Evolutionary conservation across 331 rosid species (phyloP).

Genomic region (Malus hybrid): DNA sequence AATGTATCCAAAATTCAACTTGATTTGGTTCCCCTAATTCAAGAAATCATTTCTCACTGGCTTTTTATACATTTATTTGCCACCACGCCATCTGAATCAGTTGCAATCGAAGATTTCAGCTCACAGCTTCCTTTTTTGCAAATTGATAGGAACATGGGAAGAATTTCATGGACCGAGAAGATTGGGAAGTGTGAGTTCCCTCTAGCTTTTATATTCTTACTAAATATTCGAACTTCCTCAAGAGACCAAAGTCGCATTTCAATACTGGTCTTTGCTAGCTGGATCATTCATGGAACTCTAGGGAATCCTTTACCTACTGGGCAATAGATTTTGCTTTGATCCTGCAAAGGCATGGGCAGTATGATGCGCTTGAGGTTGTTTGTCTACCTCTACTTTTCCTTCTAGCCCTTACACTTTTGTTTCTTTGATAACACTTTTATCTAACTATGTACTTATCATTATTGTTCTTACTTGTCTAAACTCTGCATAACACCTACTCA

Average conservation of each 20-base stretch:
- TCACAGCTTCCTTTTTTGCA: slow-evolving; percentile 76
- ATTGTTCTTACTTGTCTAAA: slow-evolving; percentile 9
- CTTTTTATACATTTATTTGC: slow-evolving; percentile 64
- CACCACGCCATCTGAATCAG: slow-evolving; percentile 67
- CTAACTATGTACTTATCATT: background rate
- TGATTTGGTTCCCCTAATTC: slow-evolving; percentile 80
- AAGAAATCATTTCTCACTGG: slow-evolving; percentile 82
- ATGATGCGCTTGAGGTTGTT: slow-evolving; percentile 75
- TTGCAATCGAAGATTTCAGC: slow-evolving; percentile 72
- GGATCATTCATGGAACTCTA: slow-evolving; percentile 65
- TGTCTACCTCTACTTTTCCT: slow-evolving; percentile 9
- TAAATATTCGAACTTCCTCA: slow-evolving; percentile 45
- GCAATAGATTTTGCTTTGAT: slow-evolving; percentile 69
- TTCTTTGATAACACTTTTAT: background rate
- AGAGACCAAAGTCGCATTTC: slow-evolving; percentile 11
- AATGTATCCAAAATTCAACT: slow-evolving; percentile 63
- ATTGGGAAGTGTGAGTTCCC: slow-evolving; percentile 71
- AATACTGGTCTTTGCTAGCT: slow-evolving; percentile 60
- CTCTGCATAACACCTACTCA: slow-evolving; percentile 49
- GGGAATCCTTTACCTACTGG: slow-evolving; percentile 55
- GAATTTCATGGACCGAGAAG: slow-evolving; percentile 63
- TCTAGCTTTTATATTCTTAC: slow-evolving; percentile 64
- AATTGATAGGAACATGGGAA: slow-evolving; percentile 59
- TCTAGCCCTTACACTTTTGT: background rate
- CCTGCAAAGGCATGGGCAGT: slow-evolving; percentile 78